Conservation (phyloP, 768 basidiomycete species). For the Hygrocybe punicea region DNA sequence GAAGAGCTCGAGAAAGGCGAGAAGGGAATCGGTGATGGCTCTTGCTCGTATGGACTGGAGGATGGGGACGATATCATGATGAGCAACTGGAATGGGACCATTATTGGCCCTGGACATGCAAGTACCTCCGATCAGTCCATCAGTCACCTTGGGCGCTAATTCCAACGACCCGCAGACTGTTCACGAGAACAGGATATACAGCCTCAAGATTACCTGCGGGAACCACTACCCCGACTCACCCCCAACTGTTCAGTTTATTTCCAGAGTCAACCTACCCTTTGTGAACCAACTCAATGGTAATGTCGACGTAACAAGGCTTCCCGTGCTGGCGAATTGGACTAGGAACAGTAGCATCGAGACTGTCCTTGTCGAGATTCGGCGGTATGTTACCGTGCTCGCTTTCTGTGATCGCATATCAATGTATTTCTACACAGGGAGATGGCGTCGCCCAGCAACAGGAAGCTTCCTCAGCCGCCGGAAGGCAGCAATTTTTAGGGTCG, state of each 20-base stretch:
- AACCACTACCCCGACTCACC: slow-evolving; percentile 70
- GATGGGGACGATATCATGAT: slow-evolving; percentile 96
- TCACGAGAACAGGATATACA: slow-evolving; percentile 98
- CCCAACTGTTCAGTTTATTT: slow-evolving; percentile 81
- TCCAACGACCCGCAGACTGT: slow-evolving; percentile 63
- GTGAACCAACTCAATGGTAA: slow-evolving; percentile 72
- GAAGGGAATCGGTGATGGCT: slow-evolving; percentile 98
- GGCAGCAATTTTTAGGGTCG: slow-evolving; percentile 59
- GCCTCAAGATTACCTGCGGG: slow-evolving; percentile 84
- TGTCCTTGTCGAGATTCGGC: slow-evolving; percentile 88
- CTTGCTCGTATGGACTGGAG: slow-evolving; percentile 94
- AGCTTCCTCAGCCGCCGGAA: slow-evolving; percentile 93
- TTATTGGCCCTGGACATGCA: slow-evolving; percentile 97
- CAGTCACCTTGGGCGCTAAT: not conserved
- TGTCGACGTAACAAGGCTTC: slow-evolving; percentile 71
- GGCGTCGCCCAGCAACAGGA: slow-evolving; percentile 87
- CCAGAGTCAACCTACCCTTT: slow-evolving; percentile 90
- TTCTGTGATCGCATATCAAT: not conserved
- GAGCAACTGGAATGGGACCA: slow-evolving; percentile 98
- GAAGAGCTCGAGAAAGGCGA: slow-evolving; percentile 99
- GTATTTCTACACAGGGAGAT: slow-evolving; percentile 70
- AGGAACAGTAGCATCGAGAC: slow-evolving; percentile 79
- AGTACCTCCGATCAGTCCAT: slow-evolving; percentile 29
- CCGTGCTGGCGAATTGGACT: slow-evolving; percentile 72
- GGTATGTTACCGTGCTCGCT: slow-evolving; percentile 46